These are phyloP conservation scores for Paraconiothyrium brasiliense DNA, from an alignment of 2,329 filamentous ascomycete species.

Conservation along the genomic window DNA sequence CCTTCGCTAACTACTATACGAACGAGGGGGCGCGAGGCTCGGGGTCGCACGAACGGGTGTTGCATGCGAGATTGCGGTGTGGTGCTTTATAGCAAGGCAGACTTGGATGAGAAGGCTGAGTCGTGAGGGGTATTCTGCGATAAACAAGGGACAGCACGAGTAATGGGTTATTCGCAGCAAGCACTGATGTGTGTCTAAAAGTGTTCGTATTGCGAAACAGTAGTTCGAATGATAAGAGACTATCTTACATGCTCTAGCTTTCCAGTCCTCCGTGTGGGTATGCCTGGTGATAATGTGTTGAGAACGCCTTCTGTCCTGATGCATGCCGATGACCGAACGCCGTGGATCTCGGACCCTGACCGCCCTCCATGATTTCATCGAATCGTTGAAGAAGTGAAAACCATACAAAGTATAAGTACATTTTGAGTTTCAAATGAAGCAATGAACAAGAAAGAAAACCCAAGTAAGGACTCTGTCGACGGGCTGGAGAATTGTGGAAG, in stretches of 20 bases:
- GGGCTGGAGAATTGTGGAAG: neutral
- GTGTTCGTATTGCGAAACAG: neutral
- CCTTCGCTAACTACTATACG: neutral
- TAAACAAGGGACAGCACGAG: too few relatives aligned
- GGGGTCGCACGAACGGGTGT: neutral
- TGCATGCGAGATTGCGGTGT: conserved; percentile 5
- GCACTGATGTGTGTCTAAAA: neutral
- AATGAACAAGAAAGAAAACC: neutral
- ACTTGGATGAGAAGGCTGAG: neutral
- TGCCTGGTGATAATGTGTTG: neutral
- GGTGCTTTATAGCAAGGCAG: neutral
- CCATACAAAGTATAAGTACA: neutral
- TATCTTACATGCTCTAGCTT: neutral
- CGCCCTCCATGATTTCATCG: neutral
- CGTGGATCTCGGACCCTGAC: neutral
- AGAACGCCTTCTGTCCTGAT: conserved; percentile 4
- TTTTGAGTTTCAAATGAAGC: neutral
- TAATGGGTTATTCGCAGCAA: neutral
- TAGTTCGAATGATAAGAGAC: neutral
- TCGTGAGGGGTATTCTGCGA: neutral
- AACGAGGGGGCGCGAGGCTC: conserved; percentile 4
- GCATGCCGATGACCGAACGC: conserved; percentile 1
- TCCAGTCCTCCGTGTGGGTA: neutral
- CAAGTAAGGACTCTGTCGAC: neutral
- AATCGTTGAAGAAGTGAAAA: neutral